phyloP scores from a whole-genome alignment of 2,329 filamentous ascomycete genomes.

The Talaromyces sp. region DNA sequence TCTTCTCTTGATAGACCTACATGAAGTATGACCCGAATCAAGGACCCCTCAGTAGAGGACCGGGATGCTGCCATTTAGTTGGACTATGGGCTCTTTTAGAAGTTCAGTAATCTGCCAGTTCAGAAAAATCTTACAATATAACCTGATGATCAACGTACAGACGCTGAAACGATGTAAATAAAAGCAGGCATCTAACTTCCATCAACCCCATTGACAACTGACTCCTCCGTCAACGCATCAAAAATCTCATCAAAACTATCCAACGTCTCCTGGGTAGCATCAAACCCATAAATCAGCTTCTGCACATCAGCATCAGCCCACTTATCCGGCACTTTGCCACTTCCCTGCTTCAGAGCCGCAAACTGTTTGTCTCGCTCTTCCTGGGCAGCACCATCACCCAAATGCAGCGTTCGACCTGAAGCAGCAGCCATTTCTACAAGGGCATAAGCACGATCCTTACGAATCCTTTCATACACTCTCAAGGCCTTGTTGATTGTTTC shows the following conservation, averaged over 20 bases:
- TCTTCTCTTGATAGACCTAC: no score
- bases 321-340: conserved; percentile 53
- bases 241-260: conserved; percentile 51
- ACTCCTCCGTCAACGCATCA: conserved; percentile 7
- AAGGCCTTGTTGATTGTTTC: conserved; percentile 50
- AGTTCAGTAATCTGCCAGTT: no score
- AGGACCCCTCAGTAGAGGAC: no score
- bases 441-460: conserved; percentile 53
- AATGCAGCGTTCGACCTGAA: conserved; percentile 50
- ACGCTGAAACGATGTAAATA: no score
- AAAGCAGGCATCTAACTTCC: neutral
- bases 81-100: no score
- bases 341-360: conserved; percentile 47
- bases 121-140: no score
- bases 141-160: no score
- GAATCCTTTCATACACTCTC: conserved; percentile 51
- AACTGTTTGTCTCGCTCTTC: conserved; percentile 55
- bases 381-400: conserved; percentile 55
- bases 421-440: conserved; percentile 55
- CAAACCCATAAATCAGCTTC: conserved; percentile 60
- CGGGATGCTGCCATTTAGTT: no score
- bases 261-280: conserved; percentile 53
- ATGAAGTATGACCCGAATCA: no score
- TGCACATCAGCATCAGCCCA: conserved; percentile 67
- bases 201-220: neutral